A percentile compares a stretch with the other conserved stretches of the same genome.
These are phyloP conservation scores for Effrenium voratum DNA, from an alignment of 73 alveolate species.

Conservation along the genomic window DNA sequence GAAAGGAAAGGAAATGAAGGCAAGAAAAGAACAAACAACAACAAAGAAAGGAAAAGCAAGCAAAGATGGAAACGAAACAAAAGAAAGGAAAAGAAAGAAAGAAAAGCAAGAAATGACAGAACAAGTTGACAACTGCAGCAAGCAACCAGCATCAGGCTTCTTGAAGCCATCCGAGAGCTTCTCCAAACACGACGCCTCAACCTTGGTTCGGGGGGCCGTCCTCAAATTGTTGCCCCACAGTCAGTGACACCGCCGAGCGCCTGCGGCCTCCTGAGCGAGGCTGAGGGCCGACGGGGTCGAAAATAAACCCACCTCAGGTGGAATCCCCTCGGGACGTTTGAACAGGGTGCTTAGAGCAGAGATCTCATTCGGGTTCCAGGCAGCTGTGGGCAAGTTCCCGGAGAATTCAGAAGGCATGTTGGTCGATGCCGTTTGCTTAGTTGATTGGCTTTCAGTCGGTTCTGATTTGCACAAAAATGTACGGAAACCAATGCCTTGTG, in stretches of 20 bases:
- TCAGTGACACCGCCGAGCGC: conserved; percentile 1
- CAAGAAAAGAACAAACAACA: too few species aligned
- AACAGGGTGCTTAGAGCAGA: background rate
- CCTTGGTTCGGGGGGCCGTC: background rate
- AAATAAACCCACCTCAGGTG: background rate
- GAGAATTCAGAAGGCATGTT: background rate
- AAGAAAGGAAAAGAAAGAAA: too few species aligned
- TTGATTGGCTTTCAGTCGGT: too few species aligned
- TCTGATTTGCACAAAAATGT: too few species aligned
- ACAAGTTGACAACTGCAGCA: background rate
- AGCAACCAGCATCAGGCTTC: background rate
- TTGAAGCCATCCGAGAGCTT: too few species aligned
- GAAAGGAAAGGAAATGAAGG: too few species aligned
- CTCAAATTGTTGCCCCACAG: conserved; percentile 57
- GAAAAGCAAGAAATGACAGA: too few species aligned
- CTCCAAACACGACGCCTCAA: background rate
- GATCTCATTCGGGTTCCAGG: background rate
- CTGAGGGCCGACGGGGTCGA: too few species aligned
- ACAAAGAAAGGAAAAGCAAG: too few species aligned
- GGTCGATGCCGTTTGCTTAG: background rate
- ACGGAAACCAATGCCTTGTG: too few species aligned
- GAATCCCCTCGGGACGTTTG: background rate
- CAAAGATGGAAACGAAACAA: too few species aligned
- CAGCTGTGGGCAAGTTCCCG: background rate
- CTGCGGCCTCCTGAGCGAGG: conserved; percentile 32